Evolutionary conservation across 345 rosid genomes (phyloP), one percentile per base, ranked within the genome.

Genomic region (Diplotaxis tenuifolia): DNA sequence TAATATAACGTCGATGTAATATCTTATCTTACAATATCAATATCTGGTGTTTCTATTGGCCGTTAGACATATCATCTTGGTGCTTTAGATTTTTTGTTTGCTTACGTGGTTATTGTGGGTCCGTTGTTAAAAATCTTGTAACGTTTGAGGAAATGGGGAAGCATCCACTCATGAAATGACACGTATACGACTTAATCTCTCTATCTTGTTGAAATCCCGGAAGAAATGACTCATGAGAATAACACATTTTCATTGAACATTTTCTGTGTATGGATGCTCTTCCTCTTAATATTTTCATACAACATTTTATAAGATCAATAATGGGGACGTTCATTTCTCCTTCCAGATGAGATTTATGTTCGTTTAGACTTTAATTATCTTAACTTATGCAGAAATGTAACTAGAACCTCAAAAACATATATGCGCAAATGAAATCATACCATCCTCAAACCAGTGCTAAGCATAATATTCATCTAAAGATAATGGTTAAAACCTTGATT

Each of bases 11-110:
- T 34, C 67, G 19, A 27, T 32, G 4, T 16, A 16, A 7, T 49
- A 21, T 67, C 72, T 74, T 67, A 74, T 74, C 73, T 59, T 50
- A 15, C 0, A 67, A 59, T 74, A 74, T 74, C 78, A 56, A 14
- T 45, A 12, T 49, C 67, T 67, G 0, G 67, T 10, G 34, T 59
- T 74, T 59, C 61, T 67, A 74, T 74, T 74, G 78, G 78, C 61
- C 31, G 40, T 1, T 58, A n/a, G 67, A 59, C 54, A 67, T 16
- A 7, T 56, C n/a, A n/a, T 57, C 9, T 21, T 47, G 53, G 28
- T 23, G 29, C 1, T n/a, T 21, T 65, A 56, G 77, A 73, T 73
- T 65, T 56, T 65, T 73, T 56, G n/a, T 65, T 25, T 28, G 65
- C 58, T 58, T 67, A 74, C 72, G 78, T 74, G 78, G 67, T 31